Percentiles rank a stretch among this genome's conserved stretches.
Conservation (phyloP, 176 grass and related monocot species). For the Avena insularis region DNA sequence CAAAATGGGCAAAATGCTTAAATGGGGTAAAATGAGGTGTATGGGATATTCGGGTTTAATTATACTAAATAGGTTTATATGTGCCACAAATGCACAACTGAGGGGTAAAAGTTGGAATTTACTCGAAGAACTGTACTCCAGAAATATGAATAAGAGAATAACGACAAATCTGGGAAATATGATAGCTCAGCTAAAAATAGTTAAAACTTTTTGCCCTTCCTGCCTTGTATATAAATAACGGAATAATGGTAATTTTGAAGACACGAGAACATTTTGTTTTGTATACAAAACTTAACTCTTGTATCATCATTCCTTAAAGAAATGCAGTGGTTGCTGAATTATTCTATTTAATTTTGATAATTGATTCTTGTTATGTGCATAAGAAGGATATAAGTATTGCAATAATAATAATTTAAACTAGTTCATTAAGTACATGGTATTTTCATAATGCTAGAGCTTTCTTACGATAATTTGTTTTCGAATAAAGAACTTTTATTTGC, state of each 20-base stretch:
- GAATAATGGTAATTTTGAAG: neutral
- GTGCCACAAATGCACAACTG: too few relatives aligned
- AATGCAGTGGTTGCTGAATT: neutral
- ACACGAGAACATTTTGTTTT: neutral
- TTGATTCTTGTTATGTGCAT: neutral
- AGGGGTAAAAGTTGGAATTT: too few relatives aligned
- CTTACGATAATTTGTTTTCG: conserved; percentile 8
- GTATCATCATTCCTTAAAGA: neutral
- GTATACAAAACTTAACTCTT: neutral
- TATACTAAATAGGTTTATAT: too few relatives aligned
- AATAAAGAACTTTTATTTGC: neutral
- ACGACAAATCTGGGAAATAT: neutral
- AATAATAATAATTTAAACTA: neutral
- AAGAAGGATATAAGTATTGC: neutral
- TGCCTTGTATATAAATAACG: neutral
- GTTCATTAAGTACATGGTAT: neutral
- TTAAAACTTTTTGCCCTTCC: neutral
- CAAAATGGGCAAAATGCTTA: too few relatives aligned
- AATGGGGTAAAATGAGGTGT: too few relatives aligned
- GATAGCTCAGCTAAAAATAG: neutral
- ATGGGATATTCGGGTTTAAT: too few relatives aligned
- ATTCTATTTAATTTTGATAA: neutral
- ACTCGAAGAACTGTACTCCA: neutral
- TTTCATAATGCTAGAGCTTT: neutral
- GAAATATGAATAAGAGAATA: neutral